phyloP scores from a whole-genome alignment of 1,284 basidiomycete genomes.

The Hortiboletus rubellus region DNA sequence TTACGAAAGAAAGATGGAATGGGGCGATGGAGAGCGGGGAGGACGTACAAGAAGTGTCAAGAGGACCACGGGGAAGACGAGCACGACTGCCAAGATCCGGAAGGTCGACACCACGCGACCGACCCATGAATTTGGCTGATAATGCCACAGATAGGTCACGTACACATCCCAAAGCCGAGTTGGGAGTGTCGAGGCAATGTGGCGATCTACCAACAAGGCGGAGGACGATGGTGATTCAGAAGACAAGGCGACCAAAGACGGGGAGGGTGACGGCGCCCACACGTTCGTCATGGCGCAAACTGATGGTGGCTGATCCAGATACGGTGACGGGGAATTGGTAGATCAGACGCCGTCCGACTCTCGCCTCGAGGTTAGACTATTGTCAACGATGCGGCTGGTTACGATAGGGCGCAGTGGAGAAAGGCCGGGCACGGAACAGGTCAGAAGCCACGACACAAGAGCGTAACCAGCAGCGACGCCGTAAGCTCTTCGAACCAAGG shows the following conservation, averaged over 20 bases:
- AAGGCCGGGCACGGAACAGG: constrained; percentile 12
- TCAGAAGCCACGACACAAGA: background rate
- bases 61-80: constrained; percentile 63
- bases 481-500: constrained; percentile 10
- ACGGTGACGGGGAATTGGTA: background rate
- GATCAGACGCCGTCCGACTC: constrained; percentile 1
- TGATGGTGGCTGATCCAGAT: constrained; percentile 4
- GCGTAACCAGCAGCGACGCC: constrained; percentile 8
- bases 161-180: constrained; percentile 55
- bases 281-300: constrained; percentile 12
- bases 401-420: constrained; percentile 27
- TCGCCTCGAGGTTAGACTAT: constrained; percentile 6
- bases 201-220: constrained; percentile 12
- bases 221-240: constrained; percentile 5
- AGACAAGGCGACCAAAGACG: background rate
- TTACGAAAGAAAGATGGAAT: constrained; percentile 19
- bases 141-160: constrained; percentile 60
- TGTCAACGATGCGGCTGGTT: constrained; percentile 15
- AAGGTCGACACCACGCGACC: constrained; percentile 62
- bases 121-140: constrained; percentile 64
- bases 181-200: constrained; percentile 7
- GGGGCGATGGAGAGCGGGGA: background rate
- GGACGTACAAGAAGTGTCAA: constrained; percentile 62
- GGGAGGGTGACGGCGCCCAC: constrained; percentile 10
- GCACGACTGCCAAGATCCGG: constrained; percentile 61